These are phyloP conservation scores for Biscogniauxia marginata DNA, from an alignment of 2,329 filamentous ascomycete species.

Conservation along the genomic window DNA sequence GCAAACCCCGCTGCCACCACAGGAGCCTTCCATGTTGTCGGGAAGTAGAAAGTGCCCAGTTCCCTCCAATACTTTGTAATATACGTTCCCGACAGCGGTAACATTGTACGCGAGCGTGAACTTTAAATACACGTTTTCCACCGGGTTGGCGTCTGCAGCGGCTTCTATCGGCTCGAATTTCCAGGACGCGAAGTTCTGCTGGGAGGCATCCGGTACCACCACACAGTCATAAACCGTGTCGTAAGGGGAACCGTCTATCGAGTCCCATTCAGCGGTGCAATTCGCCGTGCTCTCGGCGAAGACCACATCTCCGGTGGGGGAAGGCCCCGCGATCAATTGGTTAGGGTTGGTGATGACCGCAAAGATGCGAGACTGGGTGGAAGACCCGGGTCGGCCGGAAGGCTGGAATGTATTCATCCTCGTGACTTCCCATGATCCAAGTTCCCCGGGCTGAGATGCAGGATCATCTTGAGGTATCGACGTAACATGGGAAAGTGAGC, in stretches of 20 bases:
- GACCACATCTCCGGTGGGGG: conserved; percentile 8
- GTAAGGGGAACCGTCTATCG: conserved; percentile 13
- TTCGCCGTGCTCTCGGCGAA: conserved; percentile 22
- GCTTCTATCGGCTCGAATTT: conserved; percentile 24
- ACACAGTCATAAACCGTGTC: conserved; percentile 16
- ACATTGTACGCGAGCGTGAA: conserved; percentile 23
- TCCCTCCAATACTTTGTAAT: conserved; percentile 19
- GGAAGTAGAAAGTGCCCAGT: conserved; percentile 23
- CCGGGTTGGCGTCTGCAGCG: conserved; percentile 9
- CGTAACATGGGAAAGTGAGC: background rate
- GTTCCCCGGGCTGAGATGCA: background rate
- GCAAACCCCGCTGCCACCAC: conserved; percentile 23
- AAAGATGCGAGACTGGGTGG: conserved; percentile 16
- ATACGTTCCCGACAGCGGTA: conserved; percentile 8
- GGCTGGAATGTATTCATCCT: conserved; percentile 23
- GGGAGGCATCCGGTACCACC: conserved; percentile 5
- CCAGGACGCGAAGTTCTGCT: conserved; percentile 21
- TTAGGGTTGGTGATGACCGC: conserved; percentile 29
- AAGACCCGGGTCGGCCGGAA: conserved; percentile 24
- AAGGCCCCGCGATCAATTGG: conserved; percentile 17
- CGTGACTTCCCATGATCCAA: conserved; percentile 27
- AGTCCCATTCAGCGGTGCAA: conserved; percentile 27
- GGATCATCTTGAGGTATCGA: background rate
- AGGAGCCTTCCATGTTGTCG: conserved; percentile 12
- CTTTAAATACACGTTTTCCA: conserved; percentile 22